phyloP scores from a whole-genome alignment of 2,329 filamentous ascomycete genomes.

The Aspergillus sp. region DNA sequence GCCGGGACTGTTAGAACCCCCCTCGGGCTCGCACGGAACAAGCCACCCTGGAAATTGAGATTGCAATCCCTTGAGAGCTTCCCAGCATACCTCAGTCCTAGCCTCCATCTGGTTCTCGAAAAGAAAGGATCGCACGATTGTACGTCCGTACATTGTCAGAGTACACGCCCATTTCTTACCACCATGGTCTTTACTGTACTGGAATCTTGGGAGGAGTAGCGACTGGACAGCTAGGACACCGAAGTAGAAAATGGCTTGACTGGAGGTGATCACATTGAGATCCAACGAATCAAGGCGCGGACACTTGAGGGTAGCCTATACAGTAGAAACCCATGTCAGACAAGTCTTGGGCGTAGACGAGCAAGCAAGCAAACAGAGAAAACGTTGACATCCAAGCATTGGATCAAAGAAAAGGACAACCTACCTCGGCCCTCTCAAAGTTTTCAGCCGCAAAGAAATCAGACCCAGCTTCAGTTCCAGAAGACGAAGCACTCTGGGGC shows the following conservation, averaged over 20 bases:
- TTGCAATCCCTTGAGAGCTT: conserved; percentile 20
- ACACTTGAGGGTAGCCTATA: background rate
- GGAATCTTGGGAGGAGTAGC: conserved; percentile 18
- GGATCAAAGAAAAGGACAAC: too few species aligned
- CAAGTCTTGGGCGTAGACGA: too few species aligned
- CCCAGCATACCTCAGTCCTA: conserved; percentile 20
- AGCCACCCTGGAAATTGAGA: conserved; percentile 18
- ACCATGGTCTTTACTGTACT: conserved; percentile 13
- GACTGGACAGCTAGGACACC: conserved; percentile 22
- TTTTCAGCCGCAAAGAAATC: too few species aligned
- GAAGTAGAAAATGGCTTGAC: conserved; percentile 25
- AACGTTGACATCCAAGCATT: too few species aligned
- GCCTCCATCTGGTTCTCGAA: conserved; percentile 12
- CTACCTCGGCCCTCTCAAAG: too few species aligned
- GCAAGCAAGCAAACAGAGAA: too few species aligned
- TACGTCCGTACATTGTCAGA: conserved; percentile 25
- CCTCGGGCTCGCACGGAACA: conserved; percentile 21
- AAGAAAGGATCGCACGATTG: conserved; percentile 9
- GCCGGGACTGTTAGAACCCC: conserved; percentile 5
- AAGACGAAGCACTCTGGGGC: too few species aligned
- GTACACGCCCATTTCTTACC: conserved; percentile 17
- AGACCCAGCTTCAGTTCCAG: too few species aligned
- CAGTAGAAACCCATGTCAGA: too few species aligned
- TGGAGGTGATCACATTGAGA: conserved; percentile 4
- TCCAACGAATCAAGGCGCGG: conserved; percentile 2